phyloP scores from a whole-genome alignment of 2,329 filamentous ascomycete species.

The Amauroascus verrucosus region DNA sequence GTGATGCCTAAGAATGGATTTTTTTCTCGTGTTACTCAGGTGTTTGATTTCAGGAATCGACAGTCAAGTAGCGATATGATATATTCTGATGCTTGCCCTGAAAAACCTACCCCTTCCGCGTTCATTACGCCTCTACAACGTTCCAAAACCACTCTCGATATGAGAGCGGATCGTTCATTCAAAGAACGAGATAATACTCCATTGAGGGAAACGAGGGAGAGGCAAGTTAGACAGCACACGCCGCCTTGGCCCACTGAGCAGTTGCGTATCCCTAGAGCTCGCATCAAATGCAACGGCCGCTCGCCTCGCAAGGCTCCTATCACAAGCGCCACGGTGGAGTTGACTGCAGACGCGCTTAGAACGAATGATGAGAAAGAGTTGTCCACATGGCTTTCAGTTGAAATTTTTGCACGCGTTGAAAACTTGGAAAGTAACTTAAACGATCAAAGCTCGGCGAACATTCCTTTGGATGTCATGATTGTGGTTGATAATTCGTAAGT shows the following conservation, averaged over 20 bases:
- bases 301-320: slow-evolving; percentile 10
- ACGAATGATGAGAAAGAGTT: slow-evolving; percentile 9
- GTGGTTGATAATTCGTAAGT: slow-evolving; percentile 30
- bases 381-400: slow-evolving; percentile 28
- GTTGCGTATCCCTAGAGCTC: slow-evolving; percentile 11
- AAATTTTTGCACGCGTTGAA: slow-evolving; percentile 23
- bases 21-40: slow-evolving; percentile 13
- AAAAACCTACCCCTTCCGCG: neutral
- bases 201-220: neutral
- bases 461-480: slow-evolving; percentile 29
- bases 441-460: slow-evolving; percentile 15
- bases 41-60: slow-evolving; percentile 13
- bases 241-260: neutral
- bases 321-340: slow-evolving; percentile 14
- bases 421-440: slow-evolving; percentile 11
- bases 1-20: slow-evolving; percentile 7
- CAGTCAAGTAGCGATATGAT: slow-evolving; percentile 1
- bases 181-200: neutral
- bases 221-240: neutral
- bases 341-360: slow-evolving; percentile 13
- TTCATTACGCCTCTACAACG: neutral
- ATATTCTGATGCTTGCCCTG: neutral
- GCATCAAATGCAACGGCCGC: slow-evolving; percentile 5
- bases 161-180: neutral
- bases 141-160: neutral